A percentile compares a stretch with the other conserved stretches of the same genome.
Conservation (phyloP, 768 basidiomycete genomes). For the Hypholoma sublateritium region DNA sequence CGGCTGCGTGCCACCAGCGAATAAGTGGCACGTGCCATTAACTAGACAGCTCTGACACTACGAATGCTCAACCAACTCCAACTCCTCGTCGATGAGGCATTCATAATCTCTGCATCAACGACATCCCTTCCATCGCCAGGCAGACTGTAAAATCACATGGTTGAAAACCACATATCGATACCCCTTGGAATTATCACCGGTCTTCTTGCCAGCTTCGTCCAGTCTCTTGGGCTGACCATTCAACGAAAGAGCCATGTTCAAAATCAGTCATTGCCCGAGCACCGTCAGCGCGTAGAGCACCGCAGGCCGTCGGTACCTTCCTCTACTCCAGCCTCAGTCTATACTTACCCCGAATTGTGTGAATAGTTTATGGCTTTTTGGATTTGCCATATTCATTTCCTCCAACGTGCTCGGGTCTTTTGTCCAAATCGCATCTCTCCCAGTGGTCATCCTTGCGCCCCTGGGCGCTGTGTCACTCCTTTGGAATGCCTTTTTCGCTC, state of each 20-base stretch:
- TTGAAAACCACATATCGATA: slow-evolving; percentile 40
- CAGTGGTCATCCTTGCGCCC: slow-evolving; percentile 92
- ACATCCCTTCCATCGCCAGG: slow-evolving; percentile 6
- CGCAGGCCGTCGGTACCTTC: slow-evolving; percentile 66
- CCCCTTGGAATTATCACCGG: slow-evolving; percentile 58
- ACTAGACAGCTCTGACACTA: neutral
- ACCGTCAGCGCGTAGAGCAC: slow-evolving; percentile 67
- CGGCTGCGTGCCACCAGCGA: no score
- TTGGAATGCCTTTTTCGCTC: slow-evolving; percentile 93
- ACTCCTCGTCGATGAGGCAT: slow-evolving; percentile 13
- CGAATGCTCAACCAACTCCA: no score
- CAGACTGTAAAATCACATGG: slow-evolving; percentile 9
- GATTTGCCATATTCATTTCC: slow-evolving; percentile 83
- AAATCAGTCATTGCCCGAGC: slow-evolving; percentile 70
- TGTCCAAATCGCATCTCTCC: slow-evolving; percentile 91
- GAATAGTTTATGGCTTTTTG: slow-evolving; percentile 79
- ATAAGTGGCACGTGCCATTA: no score
- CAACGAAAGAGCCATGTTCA: slow-evolving; percentile 92
- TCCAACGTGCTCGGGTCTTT: slow-evolving; percentile 88
- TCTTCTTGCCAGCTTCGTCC: slow-evolving; percentile 83
- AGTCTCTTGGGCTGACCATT: slow-evolving; percentile 87
- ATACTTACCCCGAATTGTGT: slow-evolving; percentile 1
- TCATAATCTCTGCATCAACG: neutral
- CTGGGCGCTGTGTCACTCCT: slow-evolving; percentile 90
- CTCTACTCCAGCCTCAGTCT: neutral